Base-by-base conservation (phyloP, 2,329 filamentous ascomycete genomes). In the Furcasterigmium furcatum region DNA sequence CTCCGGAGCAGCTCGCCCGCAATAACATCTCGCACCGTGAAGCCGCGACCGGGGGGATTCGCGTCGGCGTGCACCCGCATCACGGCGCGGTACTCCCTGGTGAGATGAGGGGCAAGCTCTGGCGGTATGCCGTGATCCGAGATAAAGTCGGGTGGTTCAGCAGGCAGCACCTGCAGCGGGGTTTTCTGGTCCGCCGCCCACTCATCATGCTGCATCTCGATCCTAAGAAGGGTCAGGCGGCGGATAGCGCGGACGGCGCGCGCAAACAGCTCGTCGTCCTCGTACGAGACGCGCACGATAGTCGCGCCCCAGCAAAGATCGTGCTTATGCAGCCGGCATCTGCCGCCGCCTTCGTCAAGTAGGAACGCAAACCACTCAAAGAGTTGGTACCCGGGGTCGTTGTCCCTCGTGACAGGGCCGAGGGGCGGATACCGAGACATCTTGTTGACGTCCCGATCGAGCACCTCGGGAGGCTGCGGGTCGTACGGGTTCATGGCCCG, bases 251-350 rank as follows among this genome's bases (percentile, higher is more conserved):
- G 19, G 27, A 43, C 41, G 16, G 45, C 45, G 29, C 29, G 35
- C 20, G 25, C 21, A 16, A 47, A 47, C 34, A 39, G 24, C n/a
- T 39, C 41, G 16, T 47, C 45, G n/a, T 47, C 41, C 3, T 47
- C 45, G 21, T 47, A 47, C 30, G 40, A 47, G 27, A 41, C 38
- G 5, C 45, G 45, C 40, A 47, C 16, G 34, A 47, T 35, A 21
- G 13, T 34, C 41, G 39, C 43, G 20, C 45, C 45, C 45, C 41
- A 47, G 45, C 45, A 47, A 5, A 9, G 32, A 4, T 43, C 1
- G 13, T 43, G 45, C 8, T 34, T n/a, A 13, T 27, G 12, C 24
- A 49, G 25, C 34, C 41, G 38, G 16, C 43, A 5, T 41, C 40
- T 21, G 46, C 46, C 18, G 48, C 39, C 35, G 48, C 7, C 7